Evolutionary conservation across 73 alveolate genomes (phyloP).

Genomic region (Paramecium sexaurelia): DNA sequence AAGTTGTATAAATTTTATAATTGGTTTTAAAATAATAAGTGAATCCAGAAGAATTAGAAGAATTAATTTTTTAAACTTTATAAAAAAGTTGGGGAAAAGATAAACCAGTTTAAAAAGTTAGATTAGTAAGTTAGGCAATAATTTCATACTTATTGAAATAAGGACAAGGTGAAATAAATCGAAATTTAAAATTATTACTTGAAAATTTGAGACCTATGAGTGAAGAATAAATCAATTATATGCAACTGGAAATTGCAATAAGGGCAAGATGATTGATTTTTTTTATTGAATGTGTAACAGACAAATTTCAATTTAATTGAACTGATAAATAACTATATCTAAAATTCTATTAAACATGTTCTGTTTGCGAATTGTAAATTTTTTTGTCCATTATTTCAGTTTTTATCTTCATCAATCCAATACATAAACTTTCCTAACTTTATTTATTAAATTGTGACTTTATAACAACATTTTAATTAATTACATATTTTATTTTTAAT

Average conservation of each 20-base stretch:
- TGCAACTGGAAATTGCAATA: neutral
- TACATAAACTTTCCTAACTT: too few species aligned
- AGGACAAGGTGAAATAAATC: neutral
- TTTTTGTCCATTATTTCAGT: too few species aligned
- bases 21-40: neutral
- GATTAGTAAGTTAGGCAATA: neutral
- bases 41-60: neutral
- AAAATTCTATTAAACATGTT: too few species aligned
- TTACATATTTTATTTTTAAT: too few species aligned
- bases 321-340: neutral
- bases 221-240: constrained; percentile 41
- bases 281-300: neutral
- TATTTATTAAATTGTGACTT: too few species aligned
- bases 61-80: neutral
- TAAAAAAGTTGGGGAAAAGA: constrained; percentile 28
- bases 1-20: neutral
- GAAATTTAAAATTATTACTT: neutral
- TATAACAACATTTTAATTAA: too few species aligned
- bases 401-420: too few species aligned
- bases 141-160: neutral
- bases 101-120: neutral
- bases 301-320: neutral
- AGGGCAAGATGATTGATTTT: neutral
- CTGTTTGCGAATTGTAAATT: too few species aligned
- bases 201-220: constrained; percentile 19